Conservation (phyloP, 2,329 filamentous ascomycete genomes). For the Cladosporium velox region DNA sequence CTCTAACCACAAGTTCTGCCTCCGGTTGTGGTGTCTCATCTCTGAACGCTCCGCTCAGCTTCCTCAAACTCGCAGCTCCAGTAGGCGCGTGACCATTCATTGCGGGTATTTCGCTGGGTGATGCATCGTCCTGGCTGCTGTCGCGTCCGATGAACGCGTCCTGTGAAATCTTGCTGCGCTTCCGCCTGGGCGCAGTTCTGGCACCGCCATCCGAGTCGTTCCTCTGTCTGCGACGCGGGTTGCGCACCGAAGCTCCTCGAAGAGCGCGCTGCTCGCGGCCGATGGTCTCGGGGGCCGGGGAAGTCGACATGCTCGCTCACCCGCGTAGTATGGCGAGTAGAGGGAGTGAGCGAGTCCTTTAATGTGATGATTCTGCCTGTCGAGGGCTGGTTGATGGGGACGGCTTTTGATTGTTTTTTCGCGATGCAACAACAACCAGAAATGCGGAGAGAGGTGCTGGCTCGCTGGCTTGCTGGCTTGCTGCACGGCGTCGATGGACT, state of each 20-base stretch:
- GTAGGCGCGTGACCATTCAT: slow-evolving; percentile 29
- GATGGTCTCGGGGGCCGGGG: slow-evolving; percentile 14
- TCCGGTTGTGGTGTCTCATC: slow-evolving; percentile 19
- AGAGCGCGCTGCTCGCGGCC: slow-evolving; percentile 29
- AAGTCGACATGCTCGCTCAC: slow-evolving; percentile 22
- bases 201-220: slow-evolving; percentile 46
- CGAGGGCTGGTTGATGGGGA: slow-evolving; percentile 8
- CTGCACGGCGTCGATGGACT: neutral
- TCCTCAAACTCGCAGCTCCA: slow-evolving; percentile 15
- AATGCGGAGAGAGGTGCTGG: slow-evolving; percentile 16
- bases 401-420: slow-evolving; percentile 17
- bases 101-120: slow-evolving; percentile 9
- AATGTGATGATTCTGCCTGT: neutral
- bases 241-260: slow-evolving; percentile 34
- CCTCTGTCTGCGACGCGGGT: slow-evolving; percentile 49
- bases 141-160: slow-evolving; percentile 40
- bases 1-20: slow-evolving; percentile 28
- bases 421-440: slow-evolving; percentile 20
- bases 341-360: slow-evolving; percentile 1
- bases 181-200: slow-evolving; percentile 45
- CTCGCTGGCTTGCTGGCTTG: neutral
- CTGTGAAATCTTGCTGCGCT: slow-evolving; percentile 50
- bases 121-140: slow-evolving; percentile 23
- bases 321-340: slow-evolving; percentile 12
- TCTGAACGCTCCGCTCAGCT: slow-evolving; percentile 20